Evolutionary conservation across 2,329 filamentous ascomycete genomes (phyloP).

Genomic region (Neobulgaria alba): DNA sequence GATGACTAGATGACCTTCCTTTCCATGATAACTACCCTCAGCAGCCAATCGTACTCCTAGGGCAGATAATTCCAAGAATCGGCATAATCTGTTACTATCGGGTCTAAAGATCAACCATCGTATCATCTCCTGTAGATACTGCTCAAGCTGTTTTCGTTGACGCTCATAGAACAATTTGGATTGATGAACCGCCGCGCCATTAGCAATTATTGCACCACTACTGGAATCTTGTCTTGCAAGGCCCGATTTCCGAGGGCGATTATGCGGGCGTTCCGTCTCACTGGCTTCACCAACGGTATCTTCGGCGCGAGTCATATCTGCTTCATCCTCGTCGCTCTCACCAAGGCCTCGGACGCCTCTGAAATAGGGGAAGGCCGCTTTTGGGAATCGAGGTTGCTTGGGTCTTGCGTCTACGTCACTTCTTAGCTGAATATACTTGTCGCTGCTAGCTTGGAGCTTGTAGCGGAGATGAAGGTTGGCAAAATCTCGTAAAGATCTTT

Average conservation of each 20-base stretch:
- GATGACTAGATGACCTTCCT: slow-evolving; percentile 90
- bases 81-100: slow-evolving; percentile 91
- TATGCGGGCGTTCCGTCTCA: slow-evolving; percentile 52
- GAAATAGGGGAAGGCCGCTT: slow-evolving; percentile 82
- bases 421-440: slow-evolving; percentile 67
- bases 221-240: slow-evolving; percentile 13
- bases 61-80: slow-evolving; percentile 90
- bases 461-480: slow-evolving; percentile 90
- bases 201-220: slow-evolving; percentile 33
- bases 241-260: slow-evolving; percentile 48
- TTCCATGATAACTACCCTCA: slow-evolving; percentile 94
- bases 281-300: slow-evolving; percentile 49
- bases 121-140: slow-evolving; percentile 88
- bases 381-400: slow-evolving; percentile 84
- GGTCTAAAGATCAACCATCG: slow-evolving; percentile 94
- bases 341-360: slow-evolving; percentile 72
- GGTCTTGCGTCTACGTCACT: slow-evolving; percentile 58
- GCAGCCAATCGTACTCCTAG: slow-evolving; percentile 87
- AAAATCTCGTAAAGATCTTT: slow-evolving; percentile 80
- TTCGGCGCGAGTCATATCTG: slow-evolving; percentile 27
- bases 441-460: slow-evolving; percentile 75
- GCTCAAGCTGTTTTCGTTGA: slow-evolving; percentile 78
- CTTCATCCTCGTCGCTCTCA: slow-evolving; percentile 62
- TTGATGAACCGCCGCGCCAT: slow-evolving; percentile 30
- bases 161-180: slow-evolving; percentile 59